Evolutionary conservation across 208 protist species (phyloP), one percentile per base, ranked within the genome.

Genomic region (Crithidia thermophila): DNA sequence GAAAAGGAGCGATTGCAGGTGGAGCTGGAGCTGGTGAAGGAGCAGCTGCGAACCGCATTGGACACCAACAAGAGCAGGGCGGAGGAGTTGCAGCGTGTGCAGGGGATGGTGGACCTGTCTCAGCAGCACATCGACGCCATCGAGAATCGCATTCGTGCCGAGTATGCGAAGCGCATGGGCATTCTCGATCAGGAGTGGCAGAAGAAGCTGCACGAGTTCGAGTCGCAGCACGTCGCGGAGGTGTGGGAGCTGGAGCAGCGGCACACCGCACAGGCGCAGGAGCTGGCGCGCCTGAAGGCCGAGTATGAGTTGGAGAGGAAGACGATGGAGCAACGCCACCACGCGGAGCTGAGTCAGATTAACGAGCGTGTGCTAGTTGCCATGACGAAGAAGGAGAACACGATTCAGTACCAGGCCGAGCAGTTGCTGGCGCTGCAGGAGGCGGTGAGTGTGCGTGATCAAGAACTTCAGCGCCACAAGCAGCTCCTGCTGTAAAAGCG

Each of bases 351-450:
- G 10, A 86, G 68, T 18, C 75, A 87, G 56, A 92, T 95, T 52
- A 93, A 95, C 63, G 90, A 93, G 62, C 76, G 79, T 45, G 76
- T 95, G 46, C 72, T 95, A 0, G 85, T 95, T 25, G 80, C 90
- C 7, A 67, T 95, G 62, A 89, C 90, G 13, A 77, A 74, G 36
- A 91, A 86, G 67, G 90, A 95, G n/a, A 88, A 79, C 61, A 84
- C 81, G 0, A 75, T 95, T 30, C 84, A 75, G 25, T 59, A 75
- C 8, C 85, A 89, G 56, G 47, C 71, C 10, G 83, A 95, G 51
- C 85, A 91, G 69, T 52, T 95, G 43, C 70, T 84, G 49, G 64
- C 82, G 8, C 66, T 95, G 11, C 79, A 93, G 66, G 87, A 92
- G 63, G 82, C 87, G 5, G 56, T 95, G n/a, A 66, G 66, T 25